Base-by-base conservation (phyloP, 2,329 filamentous ascomycete genomes). In the Pseudogymnoascus sp. region DNA sequence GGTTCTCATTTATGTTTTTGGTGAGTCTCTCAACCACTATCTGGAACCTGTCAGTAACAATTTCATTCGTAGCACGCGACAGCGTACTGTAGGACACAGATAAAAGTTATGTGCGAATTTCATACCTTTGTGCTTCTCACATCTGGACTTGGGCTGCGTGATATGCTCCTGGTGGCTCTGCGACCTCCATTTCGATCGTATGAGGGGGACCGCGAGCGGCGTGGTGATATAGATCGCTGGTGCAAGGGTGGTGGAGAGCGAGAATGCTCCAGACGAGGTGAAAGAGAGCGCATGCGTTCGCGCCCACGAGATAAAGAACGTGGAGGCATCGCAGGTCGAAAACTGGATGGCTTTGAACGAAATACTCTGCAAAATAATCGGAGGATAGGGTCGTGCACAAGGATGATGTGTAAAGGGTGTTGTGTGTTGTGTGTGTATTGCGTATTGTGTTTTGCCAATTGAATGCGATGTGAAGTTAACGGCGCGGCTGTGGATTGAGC, bases 1-100 rank as follows among this genome's bases (percentile, higher is more conserved):
- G 94, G 16, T 84, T 84, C 73, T 93, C 90, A 63, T 90, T 95
- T 69, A 99, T 88, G 71, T 96, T 97, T 75, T 95, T 96, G 3
- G 93, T 96, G 71, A 99, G 81, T 66, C 95, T 92, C 75, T 99
- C 94, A 55, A 99, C 89, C 16, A 99, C 91, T 72, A 99, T 92
- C 90, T 97, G 69, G 9, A 41, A 25, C 22, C 30, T 7, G 35
- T 71, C 36, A 63, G 60, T 64, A 70, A 64, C 36, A 45, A 62
- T 1, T 11, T 5, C 39, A 22, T 42, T 66, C 55, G 63, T 61
- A 25, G 33, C 58, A 60, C 58, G 58, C 33, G 58, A 60, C 35
- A 60, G 22, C n/a, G 62, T 28, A 38, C n/a, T 65, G 59, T 66
- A 28, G 62, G 62, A 12, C 7, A 58, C 9, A 28, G 49, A 16